Percentiles rank a stretch among this genome's conserved stretches.
These are phyloP conservation scores for Mucor indicus DNA, from an alignment of 371 early-diverging fungal species.

Conservation along the genomic window DNA sequence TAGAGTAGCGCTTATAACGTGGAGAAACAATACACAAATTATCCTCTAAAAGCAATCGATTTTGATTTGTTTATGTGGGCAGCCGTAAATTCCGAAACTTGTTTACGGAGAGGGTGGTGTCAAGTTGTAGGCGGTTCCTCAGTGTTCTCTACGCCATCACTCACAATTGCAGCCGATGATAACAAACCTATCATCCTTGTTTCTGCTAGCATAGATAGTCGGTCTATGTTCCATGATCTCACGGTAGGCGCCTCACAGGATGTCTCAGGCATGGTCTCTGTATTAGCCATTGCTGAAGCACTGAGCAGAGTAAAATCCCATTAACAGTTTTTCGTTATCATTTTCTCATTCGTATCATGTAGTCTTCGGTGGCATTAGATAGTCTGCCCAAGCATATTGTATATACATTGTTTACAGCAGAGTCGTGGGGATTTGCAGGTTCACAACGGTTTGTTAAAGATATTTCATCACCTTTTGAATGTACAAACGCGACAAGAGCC, in stretches of 20 bases:
- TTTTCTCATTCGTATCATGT: background rate
- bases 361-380: slow-evolving; percentile 47
- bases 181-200: slow-evolving; percentile 67
- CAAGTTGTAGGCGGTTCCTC: slow-evolving; percentile 69
- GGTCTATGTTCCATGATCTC: slow-evolving; percentile 66
- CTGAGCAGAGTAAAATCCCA: slow-evolving; percentile 53
- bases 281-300: slow-evolving; percentile 72
- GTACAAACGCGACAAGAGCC: slow-evolving; percentile 50
- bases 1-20: slow-evolving; percentile 55
- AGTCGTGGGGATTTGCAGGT: slow-evolving; percentile 77
- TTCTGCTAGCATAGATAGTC: slow-evolving; percentile 63
- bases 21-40: slow-evolving; percentile 41
- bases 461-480: slow-evolving; percentile 55
- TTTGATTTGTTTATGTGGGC: slow-evolving; percentile 74
- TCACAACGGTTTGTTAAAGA: slow-evolving; percentile 81
- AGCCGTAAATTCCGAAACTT: slow-evolving; percentile 63
- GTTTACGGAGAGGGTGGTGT: slow-evolving; percentile 73
- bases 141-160: slow-evolving; percentile 68
- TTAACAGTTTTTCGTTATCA: background rate
- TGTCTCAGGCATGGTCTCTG: slow-evolving; percentile 60
- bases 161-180: slow-evolving; percentile 49
- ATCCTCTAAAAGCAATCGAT: slow-evolving; percentile 68
- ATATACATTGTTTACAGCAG: slow-evolving; percentile 72
- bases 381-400: slow-evolving; percentile 63
- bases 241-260: slow-evolving; percentile 51